These are phyloP conservation scores for Escovopsis weberi DNA, from an alignment of 2,329 filamentous ascomycete genomes.

Conservation along the genomic window DNA sequence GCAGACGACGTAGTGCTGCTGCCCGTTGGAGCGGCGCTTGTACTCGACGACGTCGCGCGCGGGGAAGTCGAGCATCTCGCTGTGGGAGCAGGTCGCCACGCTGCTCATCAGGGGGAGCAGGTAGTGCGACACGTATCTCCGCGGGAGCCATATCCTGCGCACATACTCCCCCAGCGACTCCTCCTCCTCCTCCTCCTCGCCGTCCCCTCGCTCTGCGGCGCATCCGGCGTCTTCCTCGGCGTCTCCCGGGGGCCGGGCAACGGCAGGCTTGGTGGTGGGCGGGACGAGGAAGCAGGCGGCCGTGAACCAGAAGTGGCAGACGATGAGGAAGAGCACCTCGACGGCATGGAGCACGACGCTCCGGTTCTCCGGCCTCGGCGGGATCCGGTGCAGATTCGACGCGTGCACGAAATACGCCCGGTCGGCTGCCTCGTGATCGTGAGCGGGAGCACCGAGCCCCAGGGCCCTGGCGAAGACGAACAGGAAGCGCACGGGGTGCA, in stretches of 20 bases:
- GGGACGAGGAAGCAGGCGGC: conserved; percentile 33
- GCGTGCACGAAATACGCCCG: conserved; percentile 34
- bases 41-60: conserved; percentile 38
- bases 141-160: conserved; percentile 32
- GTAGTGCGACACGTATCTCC: conserved; percentile 32
- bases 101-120: conserved; percentile 39
- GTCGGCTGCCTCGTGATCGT: no score
- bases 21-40: conserved; percentile 29
- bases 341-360: conserved; percentile 24
- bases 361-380: conserved; percentile 24
- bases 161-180: conserved; percentile 37
- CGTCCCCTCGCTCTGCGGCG: neutral
- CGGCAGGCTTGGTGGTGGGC: conserved; percentile 12
- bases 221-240: no score
- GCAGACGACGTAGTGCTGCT: conserved; percentile 36
- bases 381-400: conserved; percentile 36
- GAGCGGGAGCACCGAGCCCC: no score
- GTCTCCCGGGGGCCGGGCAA: neutral
- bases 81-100: conserved; percentile 40
- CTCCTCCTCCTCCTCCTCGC: conserved; percentile 1
- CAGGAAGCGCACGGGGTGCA: conserved; percentile 35
- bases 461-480: conserved; percentile 32
- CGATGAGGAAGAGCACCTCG: conserved; percentile 27
- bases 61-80: conserved; percentile 33
- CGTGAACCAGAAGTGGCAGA: conserved; percentile 40